Evolutionary conservation across 208 protist genomes (phyloP), one percentile per base, ranked within the genome.

Genomic region (Borovskyia barvae): DNA sequence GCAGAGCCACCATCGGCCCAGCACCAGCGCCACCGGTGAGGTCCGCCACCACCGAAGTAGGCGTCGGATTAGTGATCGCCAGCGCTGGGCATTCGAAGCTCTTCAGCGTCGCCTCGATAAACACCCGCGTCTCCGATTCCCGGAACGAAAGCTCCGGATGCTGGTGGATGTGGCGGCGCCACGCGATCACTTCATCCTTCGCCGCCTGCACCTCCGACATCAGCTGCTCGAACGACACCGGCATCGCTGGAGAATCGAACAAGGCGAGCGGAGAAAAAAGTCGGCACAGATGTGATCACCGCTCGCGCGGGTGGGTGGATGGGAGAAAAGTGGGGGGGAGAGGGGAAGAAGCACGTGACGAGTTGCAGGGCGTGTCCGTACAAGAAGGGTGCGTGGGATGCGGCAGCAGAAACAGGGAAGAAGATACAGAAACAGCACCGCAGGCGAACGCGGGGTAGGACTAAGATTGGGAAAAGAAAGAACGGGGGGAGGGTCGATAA

Each of bases 101-200:
- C 53, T 48, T 17, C 50, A 86, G 71, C 32, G 66, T 36, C 19
- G 20, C 56, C 41, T n/a, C 51, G 35, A 90, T 75, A 50, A 79
- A 87, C 9, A 56, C 77, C 11, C 71, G 72, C 11, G 83, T 87
- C 24, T 60, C 43, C 37, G 66, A 45, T 66, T 90, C 79, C 53
- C 80, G 51, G 51, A 79, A 68, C 45, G 58, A 61, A 20, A 81
- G 60, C 37, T 75, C 72, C 19, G 82, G 82, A 43, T 90, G 24
- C 46, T 73, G 62, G 64, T 86, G 82, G 40, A 86, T 72, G 66
- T 84, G 67, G 46, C 79, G 83, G 49, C 79, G 79, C 83, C 72
- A 90, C 36, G 49, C 63, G 41, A 82, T 67, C 45, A 77, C 68
- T 42, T 84, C 68, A 0, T 76, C 68, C 43, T 55, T 46, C 20